Evolutionary conservation across 176 grass and related monocot species (phyloP).

Genomic region (Oryza rufipogon): DNA sequence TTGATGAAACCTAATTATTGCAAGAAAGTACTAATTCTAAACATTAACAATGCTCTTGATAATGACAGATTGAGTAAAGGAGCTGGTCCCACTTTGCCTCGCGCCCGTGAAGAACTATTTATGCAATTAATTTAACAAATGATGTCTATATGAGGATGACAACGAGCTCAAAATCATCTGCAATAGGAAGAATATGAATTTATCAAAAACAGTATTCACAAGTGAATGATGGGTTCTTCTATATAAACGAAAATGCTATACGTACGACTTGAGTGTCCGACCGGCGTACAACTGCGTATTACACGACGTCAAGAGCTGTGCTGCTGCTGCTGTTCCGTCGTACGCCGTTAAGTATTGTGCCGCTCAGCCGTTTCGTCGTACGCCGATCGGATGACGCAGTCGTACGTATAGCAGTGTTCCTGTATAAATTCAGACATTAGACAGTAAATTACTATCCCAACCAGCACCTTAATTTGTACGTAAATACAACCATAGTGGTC

Average conservation of each 20-base stretch:
- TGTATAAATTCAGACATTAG: background rate
- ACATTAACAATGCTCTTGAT: background rate
- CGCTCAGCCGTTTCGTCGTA: too few relatives aligned
- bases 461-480: background rate
- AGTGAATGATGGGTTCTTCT: background rate
- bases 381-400: too few relatives aligned
- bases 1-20: background rate
- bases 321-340: too few relatives aligned
- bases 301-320: too few relatives aligned
- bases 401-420: too few relatives aligned
- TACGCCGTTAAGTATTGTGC: too few relatives aligned
- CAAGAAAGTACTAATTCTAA: background rate
- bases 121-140: background rate
- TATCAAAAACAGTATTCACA: background rate
- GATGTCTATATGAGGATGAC: background rate
- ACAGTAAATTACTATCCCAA: background rate
- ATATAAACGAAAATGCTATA: too few relatives aligned
- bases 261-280: too few relatives aligned
- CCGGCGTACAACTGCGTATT: too few relatives aligned
- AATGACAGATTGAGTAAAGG: background rate
- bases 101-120: background rate
- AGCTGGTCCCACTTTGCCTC: background rate
- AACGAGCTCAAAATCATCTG: background rate
- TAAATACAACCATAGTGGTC: background rate
- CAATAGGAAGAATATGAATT: background rate